A percentile compares a stretch with the other conserved stretches of the same genome.
phyloP scores from a whole-genome alignment of 768 basidiomycete species.

The Amylocystis lapponica region DNA sequence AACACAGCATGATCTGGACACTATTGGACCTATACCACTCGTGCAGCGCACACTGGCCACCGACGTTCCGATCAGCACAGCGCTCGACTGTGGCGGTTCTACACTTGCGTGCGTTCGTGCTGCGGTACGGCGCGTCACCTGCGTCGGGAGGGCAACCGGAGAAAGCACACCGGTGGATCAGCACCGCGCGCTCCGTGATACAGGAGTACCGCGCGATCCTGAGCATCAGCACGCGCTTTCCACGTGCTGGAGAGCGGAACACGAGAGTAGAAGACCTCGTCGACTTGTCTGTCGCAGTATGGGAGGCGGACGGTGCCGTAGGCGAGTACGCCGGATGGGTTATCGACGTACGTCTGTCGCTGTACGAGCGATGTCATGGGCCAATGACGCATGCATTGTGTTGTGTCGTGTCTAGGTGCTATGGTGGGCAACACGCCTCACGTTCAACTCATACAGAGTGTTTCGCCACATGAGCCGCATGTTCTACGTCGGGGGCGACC shows the following conservation, averaged over 20 bases:
- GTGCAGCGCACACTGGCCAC: constrained; percentile 68
- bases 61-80: constrained; percentile 71
- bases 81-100: constrained; percentile 65
- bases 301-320: constrained; percentile 68
- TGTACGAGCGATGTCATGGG: too few relatives aligned
- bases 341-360: constrained; percentile 56
- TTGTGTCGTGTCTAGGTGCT: constrained; percentile 75
- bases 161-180: constrained; percentile 51
- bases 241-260: constrained; percentile 76
- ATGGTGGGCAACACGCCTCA: constrained; percentile 92
- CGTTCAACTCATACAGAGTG: constrained; percentile 86
- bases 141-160: constrained; percentile 15
- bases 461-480: constrained; percentile 82
- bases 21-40: constrained; percentile 57
- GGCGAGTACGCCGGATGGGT: constrained; percentile 70
- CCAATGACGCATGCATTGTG: neutral
- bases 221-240: constrained; percentile 66
- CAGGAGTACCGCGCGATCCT: constrained; percentile 69
- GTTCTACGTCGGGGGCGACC: constrained; percentile 55
- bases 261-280: constrained; percentile 76
- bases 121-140: constrained; percentile 30
- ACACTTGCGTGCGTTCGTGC: constrained; percentile 66
- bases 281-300: constrained; percentile 72
- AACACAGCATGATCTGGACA: constrained; percentile 45
- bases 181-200: constrained; percentile 58